phyloP scores from a whole-genome alignment of 768 basidiomycete genomes.

The Trametes elegans region DNA sequence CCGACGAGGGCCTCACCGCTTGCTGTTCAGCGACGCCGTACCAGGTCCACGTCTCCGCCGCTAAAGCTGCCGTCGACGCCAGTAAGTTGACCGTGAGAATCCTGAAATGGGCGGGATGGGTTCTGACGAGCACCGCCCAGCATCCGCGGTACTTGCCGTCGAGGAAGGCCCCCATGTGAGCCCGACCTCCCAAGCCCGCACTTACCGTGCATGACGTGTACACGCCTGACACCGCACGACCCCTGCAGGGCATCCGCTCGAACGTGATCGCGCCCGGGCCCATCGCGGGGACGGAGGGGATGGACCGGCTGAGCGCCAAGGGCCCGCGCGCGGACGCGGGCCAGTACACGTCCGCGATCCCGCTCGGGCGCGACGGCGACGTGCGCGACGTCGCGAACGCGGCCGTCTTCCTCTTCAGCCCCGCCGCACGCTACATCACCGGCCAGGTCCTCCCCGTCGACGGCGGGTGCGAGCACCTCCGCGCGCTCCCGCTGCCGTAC shows the following conservation, averaged over 20 bases:
- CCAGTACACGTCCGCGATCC: constrained; percentile 27
- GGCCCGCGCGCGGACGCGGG: constrained; percentile 7
- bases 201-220: neutral
- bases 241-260: constrained; percentile 70
- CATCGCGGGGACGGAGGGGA: constrained; percentile 76
- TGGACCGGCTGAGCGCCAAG: constrained; percentile 49
- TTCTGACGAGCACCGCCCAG: constrained; percentile 14
- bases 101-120: neutral
- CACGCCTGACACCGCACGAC: neutral
- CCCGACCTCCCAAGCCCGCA: neutral
- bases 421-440: constrained; percentile 72
- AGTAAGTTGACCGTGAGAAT: constrained; percentile 31
- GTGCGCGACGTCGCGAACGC: constrained; percentile 67
- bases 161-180: constrained; percentile 82
- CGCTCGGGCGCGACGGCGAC: constrained; percentile 53
- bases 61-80: constrained; percentile 93
- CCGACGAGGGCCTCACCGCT: constrained; percentile 8
- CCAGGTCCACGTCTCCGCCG: constrained; percentile 92
- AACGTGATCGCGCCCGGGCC: constrained; percentile 86
- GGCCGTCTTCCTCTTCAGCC: constrained; percentile 79
- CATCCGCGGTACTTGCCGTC: constrained; percentile 81
- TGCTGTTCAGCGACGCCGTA: constrained; percentile 61
- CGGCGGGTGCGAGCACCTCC: constrained; percentile 58
- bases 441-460: constrained; percentile 76
- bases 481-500: constrained; percentile 52